Evolutionary conservation across 2,329 filamentous ascomycete species (phyloP).

Genomic region (Colletotrichum kahawae): DNA sequence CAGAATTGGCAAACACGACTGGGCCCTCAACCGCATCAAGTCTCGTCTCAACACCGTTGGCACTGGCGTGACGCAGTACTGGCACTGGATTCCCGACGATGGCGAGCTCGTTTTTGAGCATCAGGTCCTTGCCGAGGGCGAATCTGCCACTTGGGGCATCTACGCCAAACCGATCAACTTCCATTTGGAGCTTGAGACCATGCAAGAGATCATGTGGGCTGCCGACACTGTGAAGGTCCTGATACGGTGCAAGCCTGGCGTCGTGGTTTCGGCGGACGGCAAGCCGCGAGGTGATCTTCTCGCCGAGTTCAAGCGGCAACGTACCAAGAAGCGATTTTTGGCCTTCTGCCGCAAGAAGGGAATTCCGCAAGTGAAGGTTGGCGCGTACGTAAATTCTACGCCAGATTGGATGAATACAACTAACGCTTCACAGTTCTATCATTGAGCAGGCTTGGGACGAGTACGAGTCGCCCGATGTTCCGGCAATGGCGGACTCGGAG

Average conservation of each 20-base stretch:
- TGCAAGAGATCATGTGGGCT: slow-evolving; percentile 51
- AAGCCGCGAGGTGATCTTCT: slow-evolving; percentile 51
- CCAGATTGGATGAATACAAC: background rate
- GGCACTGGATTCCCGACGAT: slow-evolving; percentile 51
- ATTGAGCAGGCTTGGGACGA: slow-evolving; percentile 49
- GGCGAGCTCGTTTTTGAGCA: slow-evolving; percentile 52
- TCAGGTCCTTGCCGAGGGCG: slow-evolving; percentile 53
- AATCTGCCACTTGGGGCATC: slow-evolving; percentile 51
- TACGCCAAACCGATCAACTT: slow-evolving; percentile 58
- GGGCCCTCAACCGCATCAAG: slow-evolving; percentile 58
- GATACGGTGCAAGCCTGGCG: slow-evolving; percentile 34
- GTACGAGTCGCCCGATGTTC: slow-evolving; percentile 15
- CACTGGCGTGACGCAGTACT: slow-evolving; percentile 57
- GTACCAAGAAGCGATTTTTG: slow-evolving; percentile 59
- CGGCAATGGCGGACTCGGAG: slow-evolving; percentile 11
- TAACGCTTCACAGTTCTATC: slow-evolving; percentile 22
- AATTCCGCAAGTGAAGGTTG: slow-evolving; percentile 43
- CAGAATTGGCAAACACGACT: slow-evolving; percentile 51
- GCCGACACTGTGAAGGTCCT: slow-evolving; percentile 47
- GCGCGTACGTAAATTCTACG: slow-evolving; percentile 39
- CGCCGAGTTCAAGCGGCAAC: slow-evolving; percentile 55
- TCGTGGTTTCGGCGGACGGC: slow-evolving; percentile 33
- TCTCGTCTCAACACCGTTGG: slow-evolving; percentile 51
- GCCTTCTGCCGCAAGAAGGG: slow-evolving; percentile 49
- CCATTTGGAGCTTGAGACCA: slow-evolving; percentile 50